Base-by-base conservation (phyloP, 495 filamentous ascomycete species). In the Xylaria longipes region DNA sequence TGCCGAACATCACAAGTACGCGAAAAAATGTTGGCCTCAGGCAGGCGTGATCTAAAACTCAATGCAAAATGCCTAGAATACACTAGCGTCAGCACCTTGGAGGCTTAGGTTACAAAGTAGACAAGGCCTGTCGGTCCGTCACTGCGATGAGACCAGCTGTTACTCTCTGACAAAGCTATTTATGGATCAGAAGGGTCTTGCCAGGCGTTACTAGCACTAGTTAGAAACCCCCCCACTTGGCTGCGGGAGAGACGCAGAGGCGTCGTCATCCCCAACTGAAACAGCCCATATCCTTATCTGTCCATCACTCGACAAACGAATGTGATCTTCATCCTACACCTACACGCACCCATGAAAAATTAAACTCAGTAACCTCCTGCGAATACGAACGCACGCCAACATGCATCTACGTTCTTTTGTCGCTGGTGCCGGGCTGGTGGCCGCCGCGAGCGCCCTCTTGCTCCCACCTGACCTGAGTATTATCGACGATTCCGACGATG, bases 391-490 rank as follows among this genome's bases (percentile, higher is more conserved):
- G 41, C 52, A 58, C 15, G 0, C 66, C 33, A 76, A 71, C 41
- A 79, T 79, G 77, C 74, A 76, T 71, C 75, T 79, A 67, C 77
- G 58, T 22, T 72, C 75, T 4, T 67, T 79, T 35, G 58, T 79
- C 48, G 65, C 74, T 73, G 77, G 72, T 62, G 75, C 77, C 56
- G 78, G 76, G 31, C 77, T 81, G 74, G 79, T 73, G 73, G 78
- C 73, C 14, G 70, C 78, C 45, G 69, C 75, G 41, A 73, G 76
- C 65, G 80, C 80, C 69, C 70, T 82, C 15, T 65, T 81, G 41
- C 50, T 81, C 33, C 78, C 78, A 45, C 76, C 78, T 22, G 73
- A 72, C 29, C 46, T 77, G 41, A 65, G 76, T 46, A 73, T 70
- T 7, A 33, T 71, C 48, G 74, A 77, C 22, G 69, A n/a, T n/a